Base-by-base conservation (phyloP, 2,329 filamentous ascomycete genomes). In the Alternaria metachromatica region DNA sequence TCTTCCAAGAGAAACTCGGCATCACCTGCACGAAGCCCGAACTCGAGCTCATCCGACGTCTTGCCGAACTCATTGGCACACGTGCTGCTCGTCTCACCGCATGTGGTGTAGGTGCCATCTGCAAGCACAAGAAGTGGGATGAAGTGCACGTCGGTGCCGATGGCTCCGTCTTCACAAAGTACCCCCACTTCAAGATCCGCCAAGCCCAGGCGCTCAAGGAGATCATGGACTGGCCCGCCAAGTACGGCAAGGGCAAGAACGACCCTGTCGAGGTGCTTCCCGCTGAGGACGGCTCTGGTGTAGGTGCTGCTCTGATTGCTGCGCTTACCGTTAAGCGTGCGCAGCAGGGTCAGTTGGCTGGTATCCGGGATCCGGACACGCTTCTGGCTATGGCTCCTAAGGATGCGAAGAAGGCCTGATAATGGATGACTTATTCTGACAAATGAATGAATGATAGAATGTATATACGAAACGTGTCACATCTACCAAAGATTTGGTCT, bases 151-250 rank as follows among this genome's bases (percentile, higher is more conserved):
- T 99, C 45, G 96, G 96, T 74, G 96, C 96, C 55, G 96, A 99
- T 78, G 96, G 96, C 41, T 97, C 93, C 18, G 95, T 99, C 58
- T 99, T 99, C 85, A 97, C 97, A 87, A 98, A 98, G 81, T 99
- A 99, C 83, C 96, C 96, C 12, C 92, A 97, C 83, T 99, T 99
- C 88, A 97, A 97, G 86, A 88, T 90, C 62, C 91, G 96, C 58
- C 94, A 95, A 60, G 95, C 96, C 13, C 87, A 90, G 80, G 96
- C 96, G 26, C 87, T 99, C 57, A 90, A 93, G 59, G 96, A 99
- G 85, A 97, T 99, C 70, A 88, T 99, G 41, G 95, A 97, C 84
- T 98, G 95, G 94, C 89, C 92, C 3, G 88, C 87, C 59, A 92
- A 92, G 83, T 90, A 90, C 80, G 91, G 80, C 66, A 81, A 94